These are phyloP conservation scores for Taiwanofungus camphoratus DNA, from an alignment of 1,284 basidiomycete genomes.

Conservation along the genomic window DNA sequence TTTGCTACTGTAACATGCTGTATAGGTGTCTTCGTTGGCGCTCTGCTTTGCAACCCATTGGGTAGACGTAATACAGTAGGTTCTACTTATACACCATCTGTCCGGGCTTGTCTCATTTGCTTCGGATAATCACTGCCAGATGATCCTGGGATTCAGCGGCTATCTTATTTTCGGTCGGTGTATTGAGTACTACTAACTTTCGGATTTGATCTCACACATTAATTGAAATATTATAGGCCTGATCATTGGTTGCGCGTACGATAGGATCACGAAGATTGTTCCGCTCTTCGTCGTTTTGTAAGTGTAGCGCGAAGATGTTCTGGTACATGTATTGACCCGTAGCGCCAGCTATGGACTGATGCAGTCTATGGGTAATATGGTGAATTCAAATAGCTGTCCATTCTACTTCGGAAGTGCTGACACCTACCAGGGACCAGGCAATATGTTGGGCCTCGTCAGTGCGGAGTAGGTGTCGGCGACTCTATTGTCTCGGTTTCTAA, in stretches of 20 bases:
- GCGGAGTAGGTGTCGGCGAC: slow-evolving; percentile 43
- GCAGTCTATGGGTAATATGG: slow-evolving; percentile 65
- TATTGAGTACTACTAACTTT: slow-evolving; percentile 2
- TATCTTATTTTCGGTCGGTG: slow-evolving; percentile 63
- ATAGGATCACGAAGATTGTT: slow-evolving; percentile 59
- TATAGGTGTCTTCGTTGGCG: slow-evolving; percentile 47
- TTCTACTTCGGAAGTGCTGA: background rate
- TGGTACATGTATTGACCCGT: slow-evolving; percentile 14
- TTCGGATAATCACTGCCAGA: slow-evolving; percentile 36
- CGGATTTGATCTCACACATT: background rate
- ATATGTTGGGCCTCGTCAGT: slow-evolving; percentile 66
- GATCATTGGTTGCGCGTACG: slow-evolving; percentile 62
- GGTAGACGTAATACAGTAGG: slow-evolving; percentile 58
- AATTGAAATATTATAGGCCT: slow-evolving; percentile 32
- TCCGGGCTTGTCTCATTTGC: background rate
- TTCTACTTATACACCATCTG: too few relatives aligned
- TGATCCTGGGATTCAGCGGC: slow-evolving; percentile 72
- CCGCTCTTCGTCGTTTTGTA: slow-evolving; percentile 67
- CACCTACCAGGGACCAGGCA: slow-evolving; percentile 57
- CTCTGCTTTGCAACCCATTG: slow-evolving; percentile 56
- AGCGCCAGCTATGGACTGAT: slow-evolving; percentile 53
- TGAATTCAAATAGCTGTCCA: slow-evolving; percentile 19
- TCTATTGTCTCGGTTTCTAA: slow-evolving; percentile 8
- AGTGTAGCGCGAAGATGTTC: slow-evolving; percentile 19
- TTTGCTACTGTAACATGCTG: background rate